phyloP scores from a whole-genome alignment of 2,329 filamentous ascomycete genomes.

The Exutisphaerella laricina region DNA sequence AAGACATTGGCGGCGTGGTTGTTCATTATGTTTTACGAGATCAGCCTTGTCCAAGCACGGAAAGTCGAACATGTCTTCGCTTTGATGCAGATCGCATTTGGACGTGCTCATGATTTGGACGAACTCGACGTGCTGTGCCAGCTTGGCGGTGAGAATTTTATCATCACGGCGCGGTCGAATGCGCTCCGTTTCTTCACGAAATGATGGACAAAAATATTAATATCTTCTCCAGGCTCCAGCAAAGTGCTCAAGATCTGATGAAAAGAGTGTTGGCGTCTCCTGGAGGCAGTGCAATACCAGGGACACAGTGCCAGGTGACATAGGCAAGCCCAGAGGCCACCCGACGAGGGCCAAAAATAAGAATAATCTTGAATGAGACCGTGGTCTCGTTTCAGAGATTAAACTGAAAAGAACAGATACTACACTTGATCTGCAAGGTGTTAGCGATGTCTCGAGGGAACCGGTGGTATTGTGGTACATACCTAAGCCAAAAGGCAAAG shows the following conservation, averaged over 20 bases:
- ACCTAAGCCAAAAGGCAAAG: conserved; percentile 4
- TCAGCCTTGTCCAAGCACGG: too few species aligned
- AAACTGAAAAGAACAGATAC: conserved; percentile 19
- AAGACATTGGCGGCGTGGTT: not conserved
- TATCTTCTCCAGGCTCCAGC: conserved; percentile 10
- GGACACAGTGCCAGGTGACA: conserved; percentile 13
- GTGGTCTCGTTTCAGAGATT: conserved; percentile 21
- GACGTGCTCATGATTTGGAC: too few species aligned
- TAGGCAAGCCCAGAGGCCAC: conserved; percentile 14
- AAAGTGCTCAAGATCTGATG: conserved; percentile 6
- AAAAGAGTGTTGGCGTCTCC: conserved; percentile 12
- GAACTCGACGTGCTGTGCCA: too few species aligned
- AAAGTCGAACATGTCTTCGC: too few species aligned
- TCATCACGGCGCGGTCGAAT: too few species aligned
- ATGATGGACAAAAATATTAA: not conserved
- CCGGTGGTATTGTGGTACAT: not conserved
- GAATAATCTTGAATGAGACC: conserved; percentile 19
- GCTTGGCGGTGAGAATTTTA: not conserved
- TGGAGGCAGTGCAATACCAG: conserved; percentile 12
- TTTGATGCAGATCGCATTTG: too few species aligned
- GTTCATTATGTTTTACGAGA: conserved; percentile 2
- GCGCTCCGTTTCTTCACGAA: too few species aligned
- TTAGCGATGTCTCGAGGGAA: not conserved
- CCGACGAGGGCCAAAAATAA: conserved; percentile 16
- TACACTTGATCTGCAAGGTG: conserved; percentile 7